These are phyloP conservation scores for Coleophoma cylindrospora DNA, from an alignment of 2,329 filamentous ascomycete genomes.

Conservation along the genomic window DNA sequence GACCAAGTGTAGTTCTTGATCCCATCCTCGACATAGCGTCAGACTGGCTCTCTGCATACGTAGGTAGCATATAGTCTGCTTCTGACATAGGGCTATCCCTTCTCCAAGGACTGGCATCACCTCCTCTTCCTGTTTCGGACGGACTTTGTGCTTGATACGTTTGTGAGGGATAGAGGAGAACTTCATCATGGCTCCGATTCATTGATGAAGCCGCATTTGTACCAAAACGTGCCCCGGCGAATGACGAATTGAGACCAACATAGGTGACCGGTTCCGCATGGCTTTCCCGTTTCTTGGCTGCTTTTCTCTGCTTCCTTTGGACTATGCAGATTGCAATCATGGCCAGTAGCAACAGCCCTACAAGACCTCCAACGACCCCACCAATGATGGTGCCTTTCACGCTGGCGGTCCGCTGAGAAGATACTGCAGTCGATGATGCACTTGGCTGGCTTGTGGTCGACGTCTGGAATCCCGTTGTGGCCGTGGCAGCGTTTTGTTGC, in stretches of 20 bases:
- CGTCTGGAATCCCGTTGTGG: slow-evolving; percentile 3
- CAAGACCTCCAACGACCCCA: slow-evolving; percentile 13
- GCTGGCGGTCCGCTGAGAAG: slow-evolving; percentile 1
- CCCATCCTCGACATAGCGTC: neutral
- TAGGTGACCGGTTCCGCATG: slow-evolving; percentile 12
- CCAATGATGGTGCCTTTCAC: slow-evolving; percentile 11
- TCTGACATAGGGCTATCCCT: slow-evolving; percentile 2
- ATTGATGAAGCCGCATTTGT: neutral
- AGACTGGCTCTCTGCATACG: slow-evolving; percentile 5
- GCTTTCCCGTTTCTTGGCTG: slow-evolving; percentile 1
- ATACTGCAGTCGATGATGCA: slow-evolving; percentile 3
- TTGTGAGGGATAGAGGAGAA: slow-evolving; percentile 2
- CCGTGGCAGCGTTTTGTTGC: neutral
- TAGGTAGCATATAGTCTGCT: slow-evolving; percentile 7
- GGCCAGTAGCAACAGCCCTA: slow-evolving; percentile 9
- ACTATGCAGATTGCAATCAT: slow-evolving; percentile 10
- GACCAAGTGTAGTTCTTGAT: neutral
- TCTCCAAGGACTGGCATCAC: slow-evolving; percentile 7
- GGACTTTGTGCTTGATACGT: slow-evolving; percentile 1
- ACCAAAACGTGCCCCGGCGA: slow-evolving; percentile 14
- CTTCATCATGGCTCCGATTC: slow-evolving; percentile 2
- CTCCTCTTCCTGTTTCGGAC: slow-evolving; percentile 6
- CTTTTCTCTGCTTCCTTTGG: slow-evolving; percentile 9
- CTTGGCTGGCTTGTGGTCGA: slow-evolving; percentile 4
- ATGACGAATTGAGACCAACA: slow-evolving; percentile 11